Evolutionary conservation across 805 yeast genomes (phyloP).

Genomic region (Myxozyma neglecta): DNA sequence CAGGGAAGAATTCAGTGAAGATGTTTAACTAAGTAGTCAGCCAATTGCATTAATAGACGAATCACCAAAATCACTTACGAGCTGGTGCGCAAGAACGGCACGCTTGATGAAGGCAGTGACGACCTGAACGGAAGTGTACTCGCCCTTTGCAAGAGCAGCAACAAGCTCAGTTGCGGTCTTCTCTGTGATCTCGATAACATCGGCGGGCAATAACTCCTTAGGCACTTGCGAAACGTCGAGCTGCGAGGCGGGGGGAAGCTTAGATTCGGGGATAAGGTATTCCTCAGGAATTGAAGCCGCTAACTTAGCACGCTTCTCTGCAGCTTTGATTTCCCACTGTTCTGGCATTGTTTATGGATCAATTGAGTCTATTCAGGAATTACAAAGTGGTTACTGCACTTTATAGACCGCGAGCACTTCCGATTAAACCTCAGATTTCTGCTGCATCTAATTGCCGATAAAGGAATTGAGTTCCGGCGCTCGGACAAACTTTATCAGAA

Average conservation of each 20-base stretch:
- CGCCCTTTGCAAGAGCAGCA: constrained; percentile 34
- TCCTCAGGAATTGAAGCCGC: constrained; percentile 32
- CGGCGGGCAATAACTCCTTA: constrained; percentile 26
- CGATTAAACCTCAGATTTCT: no score
- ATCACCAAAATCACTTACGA: constrained; percentile 41
- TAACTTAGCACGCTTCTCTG: constrained; percentile 28
- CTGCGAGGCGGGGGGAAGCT: constrained; percentile 31
- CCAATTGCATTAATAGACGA: not conserved
- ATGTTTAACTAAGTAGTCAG: constrained; percentile 30
- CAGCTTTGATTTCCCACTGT: constrained; percentile 29
- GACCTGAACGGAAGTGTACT: constrained; percentile 49
- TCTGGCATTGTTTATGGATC: constrained; percentile 1
- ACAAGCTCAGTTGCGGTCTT: constrained; percentile 33
- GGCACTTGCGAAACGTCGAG: constrained; percentile 33
- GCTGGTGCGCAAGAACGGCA: constrained; percentile 59
- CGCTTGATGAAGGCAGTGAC: constrained; percentile 58
- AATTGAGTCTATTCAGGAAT: not conserved
- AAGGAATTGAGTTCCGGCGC: not conserved
- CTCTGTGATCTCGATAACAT: constrained; percentile 36
- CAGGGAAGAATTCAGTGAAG: constrained; percentile 49
- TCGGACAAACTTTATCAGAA: not conserved
- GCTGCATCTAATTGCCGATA: not conserved
- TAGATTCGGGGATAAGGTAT: constrained; percentile 30
- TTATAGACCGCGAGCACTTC: not conserved
- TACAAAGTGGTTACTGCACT: not conserved